Conservation (phyloP, 495 filamentous ascomycete species). For the Penicillium alfredii region DNA sequence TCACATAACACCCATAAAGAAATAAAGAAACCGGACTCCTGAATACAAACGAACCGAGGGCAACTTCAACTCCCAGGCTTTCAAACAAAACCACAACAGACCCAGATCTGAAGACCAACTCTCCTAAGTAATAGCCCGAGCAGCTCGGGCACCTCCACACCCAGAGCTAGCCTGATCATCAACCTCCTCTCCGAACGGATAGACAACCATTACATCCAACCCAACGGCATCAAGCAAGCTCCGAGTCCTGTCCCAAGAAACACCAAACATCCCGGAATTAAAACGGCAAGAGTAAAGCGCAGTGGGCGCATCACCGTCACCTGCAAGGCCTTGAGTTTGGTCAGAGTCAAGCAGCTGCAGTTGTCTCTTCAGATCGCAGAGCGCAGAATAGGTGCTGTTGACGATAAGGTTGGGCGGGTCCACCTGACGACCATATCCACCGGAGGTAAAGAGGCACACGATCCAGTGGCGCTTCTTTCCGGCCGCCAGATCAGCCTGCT, state of each 20-base stretch:
- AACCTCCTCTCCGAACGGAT: slow-evolving; percentile 9
- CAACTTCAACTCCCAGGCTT: not conserved
- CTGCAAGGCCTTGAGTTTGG: not conserved
- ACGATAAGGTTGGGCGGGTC: slow-evolving; percentile 28
- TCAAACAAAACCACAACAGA: not conserved
- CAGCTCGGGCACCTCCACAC: not conserved
- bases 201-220: slow-evolving; percentile 24
- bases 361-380: slow-evolving; percentile 33
- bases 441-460: slow-evolving; percentile 44
- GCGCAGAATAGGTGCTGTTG: slow-evolving; percentile 32
- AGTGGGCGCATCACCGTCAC: slow-evolving; percentile 7
- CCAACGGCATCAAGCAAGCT: slow-evolving; percentile 15
- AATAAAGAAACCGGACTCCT: too few species aligned
- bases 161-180: not conserved
- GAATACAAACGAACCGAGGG: too few species aligned
- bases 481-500: slow-evolving; percentile 16
- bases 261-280: slow-evolving; percentile 39
- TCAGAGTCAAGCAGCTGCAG: slow-evolving; percentile 13
- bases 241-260: slow-evolving; percentile 29
- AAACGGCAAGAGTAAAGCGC: slow-evolving; percentile 36
- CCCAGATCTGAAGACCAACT: not conserved
- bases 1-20: too few species aligned
- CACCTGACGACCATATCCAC: slow-evolving; percentile 23
- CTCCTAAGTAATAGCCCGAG: not conserved
- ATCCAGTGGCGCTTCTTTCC: slow-evolving; percentile 37